Base-by-base conservation (phyloP, 1,139 yeast genomes). In the Yamadazyma taylorii region DNA sequence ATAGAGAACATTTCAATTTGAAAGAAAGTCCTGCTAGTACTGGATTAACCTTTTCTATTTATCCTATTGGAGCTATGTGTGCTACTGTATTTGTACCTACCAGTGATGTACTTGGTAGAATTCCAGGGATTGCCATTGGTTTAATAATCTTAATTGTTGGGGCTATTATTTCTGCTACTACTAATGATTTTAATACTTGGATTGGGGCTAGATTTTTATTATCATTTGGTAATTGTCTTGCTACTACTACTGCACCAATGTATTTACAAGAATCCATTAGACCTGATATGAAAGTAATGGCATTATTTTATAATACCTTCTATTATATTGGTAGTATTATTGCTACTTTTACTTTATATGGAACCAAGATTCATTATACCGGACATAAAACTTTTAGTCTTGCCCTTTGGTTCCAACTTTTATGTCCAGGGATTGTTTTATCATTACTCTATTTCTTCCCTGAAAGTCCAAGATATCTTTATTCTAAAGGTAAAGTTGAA, bases 401-500 rank as follows among this genome's bases (percentile, higher is more conserved):
- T 24, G 49, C 47, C 21, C 33, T 47, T 19, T 39, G 42, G 19
- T 35, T 44, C 16, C 51, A 47, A 37, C 35, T 39, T 8, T 35
- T 38, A 15, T 44, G 38, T 30, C 50, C 51, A 13, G 43, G 34
- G 9, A 27, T 46, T 16, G 24, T 34, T 27, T 29, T 34, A 19
- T 15, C 19, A 16, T 14, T 17, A 10, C 8, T 37, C n/a, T 63
- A 59, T 33, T 60, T 68, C 37, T 63, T 78, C 15, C 84, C 85
- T 1, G 85, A 79, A 49, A 72, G 81, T 1, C 85, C 85, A 2
- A 60, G 84, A 36, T 77, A 66, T 63, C 56, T 73, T 24, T 59
- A 75, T 12, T 54, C 66, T 12, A 58, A 59, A 16, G 65, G 63
- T 4, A 50, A 63, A 21, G 44, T 56, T 12, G 59, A 58, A 1